Base-by-base conservation (phyloP, 768 basidiomycete species). In the Jaapia argillacea region DNA sequence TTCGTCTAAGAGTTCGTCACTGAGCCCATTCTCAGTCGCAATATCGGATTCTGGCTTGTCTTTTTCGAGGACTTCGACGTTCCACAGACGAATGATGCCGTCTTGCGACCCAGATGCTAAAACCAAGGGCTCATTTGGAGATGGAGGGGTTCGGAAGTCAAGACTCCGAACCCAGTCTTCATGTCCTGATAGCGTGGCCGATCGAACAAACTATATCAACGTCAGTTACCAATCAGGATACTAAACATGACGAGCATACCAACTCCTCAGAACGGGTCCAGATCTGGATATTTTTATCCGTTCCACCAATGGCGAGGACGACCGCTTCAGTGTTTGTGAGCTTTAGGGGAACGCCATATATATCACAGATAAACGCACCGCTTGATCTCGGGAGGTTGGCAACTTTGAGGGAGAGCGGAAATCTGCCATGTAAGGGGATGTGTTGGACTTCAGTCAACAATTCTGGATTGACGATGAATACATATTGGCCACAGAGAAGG, bases 51-150 rank as follows among this genome's bases (percentile, higher is more conserved):
- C 49, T 16, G 38, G 16, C 3, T 5, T 46, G 12, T 36, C 41
- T 24, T 43, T 24, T 22, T 58, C 48, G 46, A 65, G 66, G 33
- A 65, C 55, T 36, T 83, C 77, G 48, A 99, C 79, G 45, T 79
- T 81, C 96, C 96, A 99, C 3, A 98, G 65, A 31, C 96, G 81
- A 42, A 98, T 87, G 23, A 87, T 93, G 5, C 81, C 79, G 58
- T 99, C 96, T 63, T 98, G 96, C 6, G 92, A 93, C 1, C 91
- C 96, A 20, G 92, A 93, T 1, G 96, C 93, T 27, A 99, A 69
- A 0, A 85, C 58, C 5, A 97, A 68, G 24, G 70, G 63, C n/a
- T 70, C 65, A 1, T 59, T 54, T 3, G 58, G 47, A 4, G 53
- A 48, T 14, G 44, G 37, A 7, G 69, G 61, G 1, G 52, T 35